phyloP scores from a whole-genome alignment of 169 alveolate genomes.

The Amoebophrya sp. region DNA sequence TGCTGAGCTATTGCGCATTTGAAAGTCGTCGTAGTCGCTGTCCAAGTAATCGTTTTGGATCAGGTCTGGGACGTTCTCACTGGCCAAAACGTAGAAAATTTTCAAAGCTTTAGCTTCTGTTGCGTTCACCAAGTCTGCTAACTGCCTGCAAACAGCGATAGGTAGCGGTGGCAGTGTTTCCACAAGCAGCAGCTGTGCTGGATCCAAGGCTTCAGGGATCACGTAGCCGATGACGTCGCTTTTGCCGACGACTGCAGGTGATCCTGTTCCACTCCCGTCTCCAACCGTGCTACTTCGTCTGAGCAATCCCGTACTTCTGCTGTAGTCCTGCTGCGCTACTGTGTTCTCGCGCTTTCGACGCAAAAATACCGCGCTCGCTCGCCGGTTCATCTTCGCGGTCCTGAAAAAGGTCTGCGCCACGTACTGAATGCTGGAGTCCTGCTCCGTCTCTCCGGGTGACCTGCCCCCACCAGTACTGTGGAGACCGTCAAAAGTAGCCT shows the following conservation, averaged over 20 bases:
- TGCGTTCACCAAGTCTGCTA: not conserved
- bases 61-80: not conserved
- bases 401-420: not conserved
- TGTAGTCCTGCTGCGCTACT: not conserved
- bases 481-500: too few relatives aligned
- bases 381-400: not conserved
- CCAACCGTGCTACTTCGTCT: too few relatives aligned
- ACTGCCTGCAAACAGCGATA: not conserved
- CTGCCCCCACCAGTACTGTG: too few relatives aligned
- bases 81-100: not conserved
- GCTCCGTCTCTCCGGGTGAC: too few relatives aligned
- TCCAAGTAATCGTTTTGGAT: not conserved
- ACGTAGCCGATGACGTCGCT: not conserved
- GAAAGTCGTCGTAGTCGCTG: not conserved
- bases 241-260: not conserved
- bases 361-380: not conserved
- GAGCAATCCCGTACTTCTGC: too few relatives aligned
- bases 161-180: not conserved
- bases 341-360: not conserved
- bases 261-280: too few relatives aligned
- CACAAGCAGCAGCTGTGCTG: not conserved
- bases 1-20: not conserved
- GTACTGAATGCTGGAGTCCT: not conserved
- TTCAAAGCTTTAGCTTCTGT: not conserved
- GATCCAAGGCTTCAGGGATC: not conserved